Percentiles rank a stretch among this genome's conserved stretches.
Conservation (phyloP, 495 filamentous ascomycete species). For the Xylaria flabelliformis region DNA sequence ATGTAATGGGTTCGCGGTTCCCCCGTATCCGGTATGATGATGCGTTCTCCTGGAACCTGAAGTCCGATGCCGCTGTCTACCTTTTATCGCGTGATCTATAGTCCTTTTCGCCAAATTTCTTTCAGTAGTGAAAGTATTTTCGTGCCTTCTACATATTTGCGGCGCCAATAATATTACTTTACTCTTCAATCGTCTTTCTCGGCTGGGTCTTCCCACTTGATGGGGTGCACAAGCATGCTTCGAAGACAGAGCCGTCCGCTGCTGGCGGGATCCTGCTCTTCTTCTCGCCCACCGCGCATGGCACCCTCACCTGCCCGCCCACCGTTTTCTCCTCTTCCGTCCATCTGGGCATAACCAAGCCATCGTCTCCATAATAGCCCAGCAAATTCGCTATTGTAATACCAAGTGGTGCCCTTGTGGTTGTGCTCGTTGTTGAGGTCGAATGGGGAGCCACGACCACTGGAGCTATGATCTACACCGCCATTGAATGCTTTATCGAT, state of each 20-base stretch:
- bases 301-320: constrained; percentile 63
- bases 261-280: constrained; percentile 57
- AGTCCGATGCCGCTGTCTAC: constrained; percentile 29
- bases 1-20: constrained; percentile 34
- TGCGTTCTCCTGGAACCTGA: constrained; percentile 28
- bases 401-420: constrained; percentile 89
- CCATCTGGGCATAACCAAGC: constrained; percentile 77
- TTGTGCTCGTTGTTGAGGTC: constrained; percentile 88
- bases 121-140: constrained; percentile 20
- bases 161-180: not conserved
- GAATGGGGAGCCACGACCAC: constrained; percentile 72
- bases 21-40: constrained; percentile 32
- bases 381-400: constrained; percentile 88
- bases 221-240: constrained; percentile 88
- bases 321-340: constrained; percentile 68
- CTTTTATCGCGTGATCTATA: constrained; percentile 33
- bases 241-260: constrained; percentile 89
- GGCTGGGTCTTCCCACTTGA: constrained; percentile 68
- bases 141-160: not conserved
- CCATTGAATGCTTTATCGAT: constrained; percentile 85
- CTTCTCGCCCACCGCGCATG: constrained; percentile 71
- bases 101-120: constrained; percentile 26
- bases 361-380: constrained; percentile 85
- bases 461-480: constrained; percentile 75
- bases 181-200: constrained; percentile 35